Conservation (phyloP, 306 rosid species). For the Arachis stenosperma region DNA sequence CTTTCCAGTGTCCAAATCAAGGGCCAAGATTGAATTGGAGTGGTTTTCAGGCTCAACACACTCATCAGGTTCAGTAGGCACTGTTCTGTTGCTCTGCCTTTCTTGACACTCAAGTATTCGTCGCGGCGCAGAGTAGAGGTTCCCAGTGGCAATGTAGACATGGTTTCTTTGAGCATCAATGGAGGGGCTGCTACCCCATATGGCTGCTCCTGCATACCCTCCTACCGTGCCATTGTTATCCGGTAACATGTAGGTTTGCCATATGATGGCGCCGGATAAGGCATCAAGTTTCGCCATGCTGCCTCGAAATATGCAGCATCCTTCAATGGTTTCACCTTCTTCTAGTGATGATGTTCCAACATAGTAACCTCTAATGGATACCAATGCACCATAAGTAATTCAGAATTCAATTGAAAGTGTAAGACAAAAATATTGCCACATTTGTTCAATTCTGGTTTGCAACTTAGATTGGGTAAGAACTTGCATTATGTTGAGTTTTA, state of each 20-base stretch:
- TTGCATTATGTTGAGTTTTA: too few relatives aligned
- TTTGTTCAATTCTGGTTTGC: too few relatives aligned
- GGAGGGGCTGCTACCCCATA: constrained; percentile 85
- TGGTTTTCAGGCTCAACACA: constrained; percentile 69
- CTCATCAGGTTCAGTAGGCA: constrained; percentile 43
- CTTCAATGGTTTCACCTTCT: constrained; percentile 38
- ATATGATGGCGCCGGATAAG: constrained; percentile 46
- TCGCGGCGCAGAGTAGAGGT: constrained; percentile 59
- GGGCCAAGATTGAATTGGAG: constrained; percentile 64
- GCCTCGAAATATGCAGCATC: constrained; percentile 68
- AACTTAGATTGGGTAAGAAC: too few relatives aligned
- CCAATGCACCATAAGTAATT: too few relatives aligned
- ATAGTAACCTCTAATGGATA: constrained; percentile 30
- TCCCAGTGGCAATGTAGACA: constrained; percentile 65
- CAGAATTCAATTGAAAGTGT: too few relatives aligned
- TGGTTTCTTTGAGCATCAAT: constrained; percentile 52
- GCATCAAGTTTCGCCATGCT: constrained; percentile 50
- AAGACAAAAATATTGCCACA: neutral
- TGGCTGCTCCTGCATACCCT: constrained; percentile 63
- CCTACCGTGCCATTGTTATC: constrained; percentile 47
- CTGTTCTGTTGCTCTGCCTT: constrained; percentile 48
- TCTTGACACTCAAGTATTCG: constrained; percentile 54
- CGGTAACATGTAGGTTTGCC: constrained; percentile 66
- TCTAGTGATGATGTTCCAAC: constrained; percentile 44
- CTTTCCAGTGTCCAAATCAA: constrained; percentile 57